Evolutionary conservation across 306 rosid genomes (phyloP), one percentile per base, ranked within the genome.

Genomic region (Herpetospermum pedunculosum): DNA sequence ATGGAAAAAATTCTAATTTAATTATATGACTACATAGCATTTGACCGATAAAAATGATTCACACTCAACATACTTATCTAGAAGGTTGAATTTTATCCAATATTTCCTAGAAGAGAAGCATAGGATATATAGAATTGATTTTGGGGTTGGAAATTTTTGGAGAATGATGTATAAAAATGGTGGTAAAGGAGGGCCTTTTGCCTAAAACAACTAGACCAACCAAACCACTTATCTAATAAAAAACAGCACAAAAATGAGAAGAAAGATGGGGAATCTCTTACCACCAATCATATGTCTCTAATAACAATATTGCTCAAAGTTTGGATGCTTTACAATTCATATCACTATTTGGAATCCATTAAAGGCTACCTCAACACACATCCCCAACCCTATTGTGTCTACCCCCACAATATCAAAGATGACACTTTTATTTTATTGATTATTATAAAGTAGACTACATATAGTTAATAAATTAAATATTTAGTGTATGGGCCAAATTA

Each of bases 291-390:
- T 9, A 23, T 63, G 29, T 4, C 47, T 35, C 47, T 32, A 19
- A 8, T 35, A n/a, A 40, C 18, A 40, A 65, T 40, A 23, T 63
- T 35, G 25, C 70, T 19, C 70, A 64, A 64, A 64, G 71, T 30
- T 64, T 37, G 71, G 71, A 65, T 65, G 72, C 72, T 38, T 38
- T 65, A 65, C 49, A n/a, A 63, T 34, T 63, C 50, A 65, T 64
- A 16, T 40, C 32, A 11, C 52, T 40, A 1, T 23, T 65, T 38
- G 19, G 12, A 40, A 5, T 21, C 34, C 72, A 65, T 65, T 65
- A 21, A 65, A 38, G 50, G 32, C 64, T 23, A 65, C n/a, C 2
- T 40, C 30, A 21, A 40, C 19, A n/a, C 8, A 13, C 3, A 34
- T 16, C 23, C 43, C 5, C 69, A 32, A 62, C 26, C 43, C 18